These are phyloP conservation scores for Starmerella apis DNA, from an alignment of 805 yeast species.

Conservation along the genomic window DNA sequence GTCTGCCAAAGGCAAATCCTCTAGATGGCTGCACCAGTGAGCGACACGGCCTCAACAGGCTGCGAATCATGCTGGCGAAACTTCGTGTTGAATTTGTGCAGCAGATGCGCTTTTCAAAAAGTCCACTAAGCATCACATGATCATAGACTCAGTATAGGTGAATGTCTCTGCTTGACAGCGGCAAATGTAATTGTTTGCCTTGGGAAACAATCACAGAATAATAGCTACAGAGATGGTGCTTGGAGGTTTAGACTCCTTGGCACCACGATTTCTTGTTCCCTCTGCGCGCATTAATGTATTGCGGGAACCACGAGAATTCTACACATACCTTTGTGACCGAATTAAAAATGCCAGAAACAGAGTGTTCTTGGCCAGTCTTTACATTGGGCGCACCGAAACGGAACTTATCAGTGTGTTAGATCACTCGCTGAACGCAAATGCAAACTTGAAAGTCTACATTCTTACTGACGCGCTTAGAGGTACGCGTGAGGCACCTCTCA, in stretches of 20 bases:
- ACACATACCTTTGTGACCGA: constrained; percentile 47
- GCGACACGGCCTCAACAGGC: constrained; percentile 1
- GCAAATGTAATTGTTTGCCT: no score
- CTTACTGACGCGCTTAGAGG: constrained; percentile 84
- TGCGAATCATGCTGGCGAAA: constrained; percentile 4
- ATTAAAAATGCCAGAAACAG: constrained; percentile 53
- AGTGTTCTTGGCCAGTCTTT: constrained; percentile 73
- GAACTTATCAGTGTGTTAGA: constrained; percentile 60
- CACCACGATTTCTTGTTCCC: constrained; percentile 24
- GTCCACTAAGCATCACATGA: constrained; percentile 3
- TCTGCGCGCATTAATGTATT: constrained; percentile 20
- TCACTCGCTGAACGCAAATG: constrained; percentile 48
- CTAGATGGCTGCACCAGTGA: background rate
- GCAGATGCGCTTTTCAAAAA: constrained; percentile 1
- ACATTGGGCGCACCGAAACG: constrained; percentile 70
- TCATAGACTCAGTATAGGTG: no score
- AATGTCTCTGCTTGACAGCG: no score
- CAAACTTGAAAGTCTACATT: constrained; percentile 56
- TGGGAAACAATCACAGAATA: background rate
- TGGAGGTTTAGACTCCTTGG: constrained; percentile 18
- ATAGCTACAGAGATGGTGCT: background rate
- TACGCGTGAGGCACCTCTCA: constrained; percentile 78
- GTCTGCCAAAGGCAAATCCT: background rate
- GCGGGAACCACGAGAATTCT: constrained; percentile 56
- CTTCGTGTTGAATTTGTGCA: background rate